Percentiles rank a stretch among this genome's conserved stretches.
These are phyloP conservation scores for Nigrospora osmanthi DNA, from an alignment of 2,329 filamentous ascomycete genomes.

Conservation along the genomic window DNA sequence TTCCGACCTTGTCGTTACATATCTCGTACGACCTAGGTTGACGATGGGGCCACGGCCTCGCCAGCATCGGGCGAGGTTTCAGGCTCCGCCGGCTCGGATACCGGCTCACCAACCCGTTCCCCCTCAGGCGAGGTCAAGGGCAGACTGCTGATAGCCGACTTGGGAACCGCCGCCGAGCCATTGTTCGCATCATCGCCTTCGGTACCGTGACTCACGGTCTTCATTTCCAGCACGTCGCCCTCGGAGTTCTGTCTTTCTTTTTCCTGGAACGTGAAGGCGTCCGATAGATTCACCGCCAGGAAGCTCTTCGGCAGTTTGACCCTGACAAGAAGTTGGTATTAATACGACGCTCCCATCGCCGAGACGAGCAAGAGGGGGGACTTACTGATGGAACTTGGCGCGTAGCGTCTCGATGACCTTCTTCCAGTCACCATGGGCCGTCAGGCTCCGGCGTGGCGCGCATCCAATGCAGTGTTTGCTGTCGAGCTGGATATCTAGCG, in stretches of 20 bases:
- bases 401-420: conserved; percentile 91
- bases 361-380: conserved; percentile 9
- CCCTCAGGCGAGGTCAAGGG: background rate
- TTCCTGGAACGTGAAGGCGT: conserved; percentile 53
- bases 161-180: background rate
- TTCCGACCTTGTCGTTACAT: background rate
- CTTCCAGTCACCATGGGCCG: conserved; percentile 90
- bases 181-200: background rate
- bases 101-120: background rate
- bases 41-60: too few relatives aligned
- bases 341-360: background rate
- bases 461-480: conserved; percentile 94
- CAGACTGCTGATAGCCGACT: background rate
- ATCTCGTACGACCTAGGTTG: too few relatives aligned
- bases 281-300: conserved; percentile 55
- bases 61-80: too few relatives aligned
- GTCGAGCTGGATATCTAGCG: conserved; percentile 91
- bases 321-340: conserved; percentile 23
- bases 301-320: conserved; percentile 62
- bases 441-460: conserved; percentile 82
- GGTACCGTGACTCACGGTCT: conserved; percentile 8
- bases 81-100: too few relatives aligned
- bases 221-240: conserved; percentile 40
- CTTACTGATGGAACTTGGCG: conserved; percentile 90
- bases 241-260: conserved; percentile 43